These are phyloP conservation scores for Colletotrichum chrysophilum DNA, from an alignment of 2,329 filamentous ascomycete genomes.

Conservation along the genomic window DNA sequence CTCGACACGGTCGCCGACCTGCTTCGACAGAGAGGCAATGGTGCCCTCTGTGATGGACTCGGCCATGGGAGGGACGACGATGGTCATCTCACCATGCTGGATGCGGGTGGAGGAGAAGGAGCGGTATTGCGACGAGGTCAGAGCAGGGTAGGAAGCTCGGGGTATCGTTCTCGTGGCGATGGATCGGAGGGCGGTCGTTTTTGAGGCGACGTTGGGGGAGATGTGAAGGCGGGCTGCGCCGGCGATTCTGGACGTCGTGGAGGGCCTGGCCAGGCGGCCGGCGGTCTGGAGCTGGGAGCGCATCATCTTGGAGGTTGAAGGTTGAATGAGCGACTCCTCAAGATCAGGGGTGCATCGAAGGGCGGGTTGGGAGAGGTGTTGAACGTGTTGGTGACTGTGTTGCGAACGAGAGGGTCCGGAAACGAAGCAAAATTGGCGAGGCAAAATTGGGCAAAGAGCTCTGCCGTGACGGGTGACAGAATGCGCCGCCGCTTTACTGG, in stretches of 20 bases:
- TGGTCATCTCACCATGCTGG: conserved; percentile 20
- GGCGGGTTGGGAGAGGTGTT: neutral
- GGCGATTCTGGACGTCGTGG: conserved; percentile 1
- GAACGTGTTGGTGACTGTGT: neutral
- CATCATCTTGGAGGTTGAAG: conserved; percentile 1
- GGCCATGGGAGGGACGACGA: conserved; percentile 35
- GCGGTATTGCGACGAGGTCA: conserved; percentile 15
- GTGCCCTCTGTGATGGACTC: conserved; percentile 38
- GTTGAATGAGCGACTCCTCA: neutral
- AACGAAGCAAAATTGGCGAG: neutral
- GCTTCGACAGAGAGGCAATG: conserved; percentile 28
- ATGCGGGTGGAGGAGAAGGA: conserved; percentile 17
- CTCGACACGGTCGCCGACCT: conserved; percentile 33
- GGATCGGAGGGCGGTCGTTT: neutral
- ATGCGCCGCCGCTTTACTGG: conserved; percentile 3
- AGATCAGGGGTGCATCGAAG: neutral
- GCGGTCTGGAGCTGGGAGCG: conserved; percentile 17
- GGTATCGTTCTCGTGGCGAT: conserved; percentile 1
- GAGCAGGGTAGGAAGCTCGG: neutral
- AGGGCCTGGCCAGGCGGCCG: conserved; percentile 12
- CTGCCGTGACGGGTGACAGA: neutral
- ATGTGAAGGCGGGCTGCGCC: neutral
- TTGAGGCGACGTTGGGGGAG: conserved; percentile 6
- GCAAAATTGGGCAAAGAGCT: conserved; percentile 12
- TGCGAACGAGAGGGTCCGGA: neutral